These are phyloP conservation scores for Curvularia hawaiiensis DNA, from an alignment of 2,329 filamentous ascomycete genomes.

Conservation along the genomic window DNA sequence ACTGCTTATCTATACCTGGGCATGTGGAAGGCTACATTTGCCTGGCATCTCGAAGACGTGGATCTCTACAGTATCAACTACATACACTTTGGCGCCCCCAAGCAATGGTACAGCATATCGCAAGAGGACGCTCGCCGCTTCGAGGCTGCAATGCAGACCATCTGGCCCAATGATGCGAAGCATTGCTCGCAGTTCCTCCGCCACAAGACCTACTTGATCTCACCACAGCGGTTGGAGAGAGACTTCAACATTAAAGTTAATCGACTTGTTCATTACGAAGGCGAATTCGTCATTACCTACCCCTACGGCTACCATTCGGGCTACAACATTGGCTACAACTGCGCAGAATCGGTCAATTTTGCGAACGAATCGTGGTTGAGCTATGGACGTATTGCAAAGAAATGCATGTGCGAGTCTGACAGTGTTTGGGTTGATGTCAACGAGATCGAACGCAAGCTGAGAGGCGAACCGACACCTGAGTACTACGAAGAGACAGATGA, in stretches of 20 bases:
- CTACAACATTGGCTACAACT: constrained; percentile 98
- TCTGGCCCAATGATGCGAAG: constrained; percentile 95
- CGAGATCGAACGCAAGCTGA: constrained; percentile 91
- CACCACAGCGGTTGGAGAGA: constrained; percentile 81
- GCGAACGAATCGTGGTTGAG: constrained; percentile 94
- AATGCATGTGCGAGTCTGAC: constrained; percentile 95
- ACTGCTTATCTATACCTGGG: constrained; percentile 97
- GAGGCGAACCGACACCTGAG: constrained; percentile 80
- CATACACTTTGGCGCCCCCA: constrained; percentile 96
- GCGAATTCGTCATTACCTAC: constrained; percentile 98
- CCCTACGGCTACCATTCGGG: constrained; percentile 98
- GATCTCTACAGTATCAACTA: constrained; percentile 99
- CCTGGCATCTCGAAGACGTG: constrained; percentile 98
- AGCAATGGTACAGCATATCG: constrained; percentile 99
- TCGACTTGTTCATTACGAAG: constrained; percentile 91
- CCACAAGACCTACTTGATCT: constrained; percentile 97
- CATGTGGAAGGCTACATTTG: constrained; percentile 99
- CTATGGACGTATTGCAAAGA: constrained; percentile 93
- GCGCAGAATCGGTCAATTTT: constrained; percentile 98
- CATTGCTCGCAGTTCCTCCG: constrained; percentile 94
- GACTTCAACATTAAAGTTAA: constrained; percentile 97
- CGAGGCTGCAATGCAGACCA: constrained; percentile 91
- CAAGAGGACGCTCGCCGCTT: constrained; percentile 93
- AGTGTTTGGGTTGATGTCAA: constrained; percentile 98
- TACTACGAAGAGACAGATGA: constrained; percentile 82